Evolutionary conservation across 805 yeast genomes (phyloP).

Genomic region (Ogataea methylovora): DNA sequence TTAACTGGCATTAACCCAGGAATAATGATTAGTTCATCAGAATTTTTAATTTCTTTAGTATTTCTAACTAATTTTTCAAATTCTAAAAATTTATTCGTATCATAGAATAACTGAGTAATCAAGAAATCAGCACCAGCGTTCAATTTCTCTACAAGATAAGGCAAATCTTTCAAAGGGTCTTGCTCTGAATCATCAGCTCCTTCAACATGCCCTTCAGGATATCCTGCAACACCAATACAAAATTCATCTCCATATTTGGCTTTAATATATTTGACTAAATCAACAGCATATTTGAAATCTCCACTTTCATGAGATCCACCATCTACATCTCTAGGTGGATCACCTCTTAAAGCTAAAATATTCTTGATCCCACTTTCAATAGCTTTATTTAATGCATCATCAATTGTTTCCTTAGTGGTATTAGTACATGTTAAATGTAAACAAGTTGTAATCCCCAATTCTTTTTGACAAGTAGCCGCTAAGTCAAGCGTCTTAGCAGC

Average conservation of each 20-base stretch:
- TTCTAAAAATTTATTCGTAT: conserved; percentile 63
- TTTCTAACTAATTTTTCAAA: conserved; percentile 50
- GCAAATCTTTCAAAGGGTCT: conserved; percentile 61
- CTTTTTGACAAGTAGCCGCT: conserved; percentile 69
- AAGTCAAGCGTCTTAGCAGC: conserved; percentile 78
- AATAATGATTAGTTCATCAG: conserved; percentile 46
- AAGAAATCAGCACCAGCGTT: conserved; percentile 94
- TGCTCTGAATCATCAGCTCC: conserved; percentile 66
- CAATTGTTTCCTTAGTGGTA: conserved; percentile 70
- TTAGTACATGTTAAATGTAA: conserved; percentile 96
- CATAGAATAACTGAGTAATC: conserved; percentile 87
- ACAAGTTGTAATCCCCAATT: conserved; percentile 80
- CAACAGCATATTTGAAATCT: conserved; percentile 74
- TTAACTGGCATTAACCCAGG: conserved; percentile 94
- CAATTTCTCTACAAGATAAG: conserved; percentile 74
- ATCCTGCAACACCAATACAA: conserved; percentile 95
- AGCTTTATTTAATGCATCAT: conserved; percentile 68
- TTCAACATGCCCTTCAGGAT: conserved; percentile 96
- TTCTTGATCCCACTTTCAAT: conserved; percentile 75
- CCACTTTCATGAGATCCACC: conserved; percentile 42
- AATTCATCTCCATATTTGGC: conserved; percentile 68
- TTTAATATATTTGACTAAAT: conserved; percentile 76
- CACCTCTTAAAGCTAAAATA: conserved; percentile 91
- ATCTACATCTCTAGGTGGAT: conserved; percentile 69
- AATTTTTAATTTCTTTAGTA: conserved; percentile 26